Conservation (phyloP, 1,284 basidiomycete genomes). For the Apiotrichum gamsii region DNA sequence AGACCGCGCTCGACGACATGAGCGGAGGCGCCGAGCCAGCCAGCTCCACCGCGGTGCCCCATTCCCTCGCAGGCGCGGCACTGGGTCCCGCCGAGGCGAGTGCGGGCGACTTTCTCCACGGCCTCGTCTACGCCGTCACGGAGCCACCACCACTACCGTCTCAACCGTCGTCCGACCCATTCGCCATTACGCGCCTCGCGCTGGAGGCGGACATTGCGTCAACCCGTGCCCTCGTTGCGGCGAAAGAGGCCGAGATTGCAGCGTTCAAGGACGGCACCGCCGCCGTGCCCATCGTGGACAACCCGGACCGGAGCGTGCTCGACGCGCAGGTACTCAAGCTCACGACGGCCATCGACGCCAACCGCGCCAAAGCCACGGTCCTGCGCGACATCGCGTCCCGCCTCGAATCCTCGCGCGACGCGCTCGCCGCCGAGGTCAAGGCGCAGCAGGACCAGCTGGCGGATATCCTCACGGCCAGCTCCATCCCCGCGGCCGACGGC, state of each 20-base stretch:
- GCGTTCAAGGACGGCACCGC: neutral
- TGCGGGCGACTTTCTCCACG: constrained; percentile 14
- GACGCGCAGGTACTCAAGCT: constrained; percentile 7
- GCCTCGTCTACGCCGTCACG: constrained; percentile 13
- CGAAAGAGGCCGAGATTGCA: constrained; percentile 14
- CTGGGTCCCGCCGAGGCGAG: neutral
- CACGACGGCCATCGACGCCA: constrained; percentile 3
- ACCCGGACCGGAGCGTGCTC: neutral
- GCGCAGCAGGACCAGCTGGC: constrained; percentile 11
- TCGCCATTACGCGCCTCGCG: constrained; percentile 8
- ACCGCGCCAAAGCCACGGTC: constrained; percentile 2
- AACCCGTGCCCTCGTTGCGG: constrained; percentile 8
- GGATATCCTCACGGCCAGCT: too few relatives aligned
- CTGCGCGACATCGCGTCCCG: constrained; percentile 13
- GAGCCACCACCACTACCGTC: neutral
- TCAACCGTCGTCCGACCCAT: constrained; percentile 8
- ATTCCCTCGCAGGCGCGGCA: too few relatives aligned
- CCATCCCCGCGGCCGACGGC: neutral
- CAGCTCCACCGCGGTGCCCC: too few relatives aligned
- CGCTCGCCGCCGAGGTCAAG: constrained; percentile 1
- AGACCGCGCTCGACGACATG: neutral
- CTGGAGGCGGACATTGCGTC: constrained; percentile 14
- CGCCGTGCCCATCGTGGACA: neutral
- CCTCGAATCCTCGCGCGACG: constrained; percentile 4
- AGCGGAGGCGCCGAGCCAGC: neutral